Evolutionary conservation across 352 stramenopile genomes (phyloP).

Genomic region (Pythium phragmitis): DNA sequence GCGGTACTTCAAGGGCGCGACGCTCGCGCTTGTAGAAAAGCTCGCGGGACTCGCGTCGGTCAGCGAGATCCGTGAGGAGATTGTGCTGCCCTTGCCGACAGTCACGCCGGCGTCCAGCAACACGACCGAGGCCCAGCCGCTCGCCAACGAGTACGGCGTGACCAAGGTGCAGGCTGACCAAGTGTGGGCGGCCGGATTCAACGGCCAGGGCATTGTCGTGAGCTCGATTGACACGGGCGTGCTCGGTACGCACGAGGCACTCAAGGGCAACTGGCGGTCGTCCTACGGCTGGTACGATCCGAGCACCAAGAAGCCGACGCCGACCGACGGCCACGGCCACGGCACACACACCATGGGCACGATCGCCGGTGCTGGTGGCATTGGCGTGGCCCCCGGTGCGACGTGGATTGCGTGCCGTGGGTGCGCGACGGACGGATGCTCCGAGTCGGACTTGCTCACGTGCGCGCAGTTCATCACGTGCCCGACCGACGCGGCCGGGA

Average conservation of each 20-base stretch:
- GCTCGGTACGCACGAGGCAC: conserved; percentile 14
- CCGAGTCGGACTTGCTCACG: conserved; percentile 23
- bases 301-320: conserved; percentile 13
- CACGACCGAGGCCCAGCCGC: neutral
- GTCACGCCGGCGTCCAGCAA: neutral
- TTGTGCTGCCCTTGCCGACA: neutral
- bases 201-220: conserved; percentile 22
- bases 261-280: conserved; percentile 13
- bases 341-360: conserved; percentile 25
- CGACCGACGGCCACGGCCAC: conserved; percentile 27
- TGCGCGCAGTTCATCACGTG: conserved; percentile 35
- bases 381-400: conserved; percentile 13
- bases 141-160: conserved; percentile 20
- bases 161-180: conserved; percentile 11
- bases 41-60: conserved; percentile 16
- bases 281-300: conserved; percentile 25
- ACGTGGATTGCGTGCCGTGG: conserved; percentile 15
- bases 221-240: conserved; percentile 29
- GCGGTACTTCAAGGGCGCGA: conserved; percentile 13
- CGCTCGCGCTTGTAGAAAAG: conserved; percentile 15
- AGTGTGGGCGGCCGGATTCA: conserved; percentile 21
- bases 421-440: conserved; percentile 11
- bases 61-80: conserved; percentile 2
- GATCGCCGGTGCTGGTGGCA: conserved; percentile 8
- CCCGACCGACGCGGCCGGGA: conserved; percentile 20